Conservation (phyloP, 108 stramenopile genomes). For the Parietichytrium sp. region DNA sequence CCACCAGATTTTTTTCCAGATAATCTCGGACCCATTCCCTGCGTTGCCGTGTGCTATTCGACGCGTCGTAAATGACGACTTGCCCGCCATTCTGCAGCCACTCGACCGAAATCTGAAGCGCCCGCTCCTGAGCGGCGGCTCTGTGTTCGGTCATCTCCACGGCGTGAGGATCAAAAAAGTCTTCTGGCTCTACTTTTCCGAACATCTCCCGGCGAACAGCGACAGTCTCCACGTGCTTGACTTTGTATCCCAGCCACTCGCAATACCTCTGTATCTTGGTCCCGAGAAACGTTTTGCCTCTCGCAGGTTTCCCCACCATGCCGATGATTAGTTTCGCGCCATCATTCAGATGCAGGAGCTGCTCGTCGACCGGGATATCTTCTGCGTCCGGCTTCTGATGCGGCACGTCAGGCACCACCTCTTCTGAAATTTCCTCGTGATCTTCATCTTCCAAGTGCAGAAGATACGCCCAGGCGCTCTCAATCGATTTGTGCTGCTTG, state of each 20-base stretch:
- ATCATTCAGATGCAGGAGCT: conserved; percentile 22
- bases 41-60: conserved; percentile 78
- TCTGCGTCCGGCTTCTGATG: conserved; percentile 14
- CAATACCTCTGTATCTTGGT: conserved; percentile 85
- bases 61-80: conserved; percentile 91
- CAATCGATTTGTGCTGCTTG: conserved; percentile 19
- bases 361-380: conserved; percentile 35
- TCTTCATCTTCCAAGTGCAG: conserved; percentile 23
- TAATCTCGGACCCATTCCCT: conserved; percentile 56
- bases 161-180: conserved; percentile 87
- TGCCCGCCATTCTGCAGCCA: conserved; percentile 68
- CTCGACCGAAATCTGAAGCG: conserved; percentile 77
- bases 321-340: conserved; percentile 73
- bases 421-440: neutral
- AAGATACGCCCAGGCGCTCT: conserved; percentile 23
- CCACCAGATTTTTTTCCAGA: conserved; percentile 45
- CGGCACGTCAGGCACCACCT: neutral
- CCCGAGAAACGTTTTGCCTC: conserved; percentile 94
- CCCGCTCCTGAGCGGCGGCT: conserved; percentile 72
- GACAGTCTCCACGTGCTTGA: conserved; percentile 29
- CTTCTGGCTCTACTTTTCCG: conserved; percentile 46
- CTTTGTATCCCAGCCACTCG: conserved; percentile 75
- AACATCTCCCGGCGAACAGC: conserved; percentile 55
- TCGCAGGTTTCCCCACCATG: conserved; percentile 94
- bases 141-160: conserved; percentile 65